Conservation (phyloP, 1,139 yeast species). For the Wickerhamomyces sp. region DNA sequence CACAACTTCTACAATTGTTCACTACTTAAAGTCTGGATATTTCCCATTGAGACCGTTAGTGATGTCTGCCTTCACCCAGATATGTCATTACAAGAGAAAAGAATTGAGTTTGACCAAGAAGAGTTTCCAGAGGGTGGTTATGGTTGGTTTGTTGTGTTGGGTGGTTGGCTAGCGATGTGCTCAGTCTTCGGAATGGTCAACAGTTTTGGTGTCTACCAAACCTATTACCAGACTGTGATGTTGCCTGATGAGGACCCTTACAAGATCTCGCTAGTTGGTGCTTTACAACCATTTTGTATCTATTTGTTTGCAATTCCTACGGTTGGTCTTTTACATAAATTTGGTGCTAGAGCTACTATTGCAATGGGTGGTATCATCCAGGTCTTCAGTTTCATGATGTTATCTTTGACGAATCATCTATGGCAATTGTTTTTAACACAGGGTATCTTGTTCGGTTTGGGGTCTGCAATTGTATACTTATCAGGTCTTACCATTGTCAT, state of each 20-base stretch:
- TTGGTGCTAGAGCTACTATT: conserved; percentile 38
- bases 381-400: conserved; percentile 41
- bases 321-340: conserved; percentile 32
- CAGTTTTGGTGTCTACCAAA: conserved; percentile 50
- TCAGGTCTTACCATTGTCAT: conserved; percentile 40
- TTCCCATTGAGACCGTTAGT: no score
- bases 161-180: conserved; percentile 38
- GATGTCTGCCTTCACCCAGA: no score
- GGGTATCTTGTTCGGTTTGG: conserved; percentile 47
- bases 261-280: conserved; percentile 26
- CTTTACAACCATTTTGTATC: conserved; percentile 28
- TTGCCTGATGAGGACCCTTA: conserved; percentile 23
- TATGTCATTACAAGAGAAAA: no score
- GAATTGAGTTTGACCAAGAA: conserved; percentile 1
- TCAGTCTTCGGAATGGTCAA: conserved; percentile 52
- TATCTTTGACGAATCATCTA: conserved; percentile 33
- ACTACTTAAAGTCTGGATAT: no score
- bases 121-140: conserved; percentile 38
- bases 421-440: conserved; percentile 51
- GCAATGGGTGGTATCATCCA: conserved; percentile 37
- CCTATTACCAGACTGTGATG: conserved; percentile 33
- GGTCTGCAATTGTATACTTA: conserved; percentile 42
- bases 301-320: conserved; percentile 37
- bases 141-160: conserved; percentile 43
- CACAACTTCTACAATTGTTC: no score